phyloP scores from a whole-genome alignment of 345 rosid genomes.

The Euphorbia tirucalli region DNA sequence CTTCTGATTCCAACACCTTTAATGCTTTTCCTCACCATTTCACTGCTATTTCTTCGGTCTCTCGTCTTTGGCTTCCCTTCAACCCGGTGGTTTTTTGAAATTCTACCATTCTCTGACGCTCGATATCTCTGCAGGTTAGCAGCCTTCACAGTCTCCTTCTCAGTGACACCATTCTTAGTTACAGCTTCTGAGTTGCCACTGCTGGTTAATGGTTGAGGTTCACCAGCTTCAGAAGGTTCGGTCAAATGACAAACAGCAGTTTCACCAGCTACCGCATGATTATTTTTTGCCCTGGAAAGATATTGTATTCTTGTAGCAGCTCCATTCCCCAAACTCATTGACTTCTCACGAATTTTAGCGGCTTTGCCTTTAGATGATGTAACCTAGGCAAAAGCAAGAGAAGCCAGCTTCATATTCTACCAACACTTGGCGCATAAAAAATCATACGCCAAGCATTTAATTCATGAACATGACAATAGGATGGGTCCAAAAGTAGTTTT shows the following conservation, averaged over 20 bases:
- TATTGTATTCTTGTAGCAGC: constrained; percentile 20
- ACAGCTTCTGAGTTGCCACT: constrained; percentile 13
- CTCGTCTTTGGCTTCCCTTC: constrained; percentile 31
- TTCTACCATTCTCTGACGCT: constrained; percentile 13
- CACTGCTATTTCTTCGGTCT: constrained; percentile 28
- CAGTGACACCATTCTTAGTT: constrained; percentile 16
- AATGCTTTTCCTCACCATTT: constrained; percentile 37
- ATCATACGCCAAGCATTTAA: not conserved
- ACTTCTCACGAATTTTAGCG: constrained; percentile 20
- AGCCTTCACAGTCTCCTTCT: constrained; percentile 26
- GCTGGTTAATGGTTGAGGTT: constrained; percentile 14
- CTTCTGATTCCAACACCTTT: constrained; percentile 33
- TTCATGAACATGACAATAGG: not conserved
- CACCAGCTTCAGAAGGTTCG: constrained; percentile 23
- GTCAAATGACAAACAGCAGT: constrained; percentile 13
- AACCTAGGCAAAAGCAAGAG: constrained; percentile 26
- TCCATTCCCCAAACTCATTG: constrained; percentile 28
- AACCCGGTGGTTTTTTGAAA: constrained; percentile 22
- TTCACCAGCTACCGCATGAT: constrained; percentile 14
- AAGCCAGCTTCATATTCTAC: not conserved
- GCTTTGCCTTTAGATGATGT: constrained; percentile 25
- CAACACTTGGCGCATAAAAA: not conserved
- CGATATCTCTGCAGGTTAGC: constrained; percentile 22
- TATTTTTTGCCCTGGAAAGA: constrained; percentile 29
- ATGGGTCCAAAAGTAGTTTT: too few relatives aligned